Evolutionary conservation across 2,329 filamentous ascomycete species (phyloP).

Genomic region (Hymenoscyphus occultus): DNA sequence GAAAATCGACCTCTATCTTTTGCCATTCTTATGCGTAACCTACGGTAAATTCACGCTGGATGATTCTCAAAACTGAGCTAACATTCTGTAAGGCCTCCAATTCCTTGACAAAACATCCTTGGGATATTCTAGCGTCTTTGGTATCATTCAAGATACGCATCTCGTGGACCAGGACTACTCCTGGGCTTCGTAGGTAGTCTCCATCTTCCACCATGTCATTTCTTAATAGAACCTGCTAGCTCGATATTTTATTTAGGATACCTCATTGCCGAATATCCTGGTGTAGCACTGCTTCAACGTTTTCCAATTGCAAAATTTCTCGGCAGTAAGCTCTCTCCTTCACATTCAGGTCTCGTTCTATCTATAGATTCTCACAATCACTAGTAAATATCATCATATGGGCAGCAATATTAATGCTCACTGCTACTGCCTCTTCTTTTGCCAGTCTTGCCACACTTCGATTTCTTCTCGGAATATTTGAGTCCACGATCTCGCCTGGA

Average conservation of each 20-base stretch:
- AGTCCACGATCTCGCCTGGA: conserved; percentile 50
- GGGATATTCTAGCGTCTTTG: conserved; percentile 55
- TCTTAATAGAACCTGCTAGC: conserved; percentile 19
- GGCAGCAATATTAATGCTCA: conserved; percentile 44
- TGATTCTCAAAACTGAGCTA: conserved; percentile 39
- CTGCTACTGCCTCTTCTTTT: conserved; percentile 49
- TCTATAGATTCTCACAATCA: conserved; percentile 21
- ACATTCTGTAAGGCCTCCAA: conserved; percentile 50
- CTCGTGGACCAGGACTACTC: conserved; percentile 42
- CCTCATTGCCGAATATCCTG: conserved; percentile 37
- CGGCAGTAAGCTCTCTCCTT: conserved; percentile 23
- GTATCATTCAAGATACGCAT: conserved; percentile 43
- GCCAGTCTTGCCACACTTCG: conserved; percentile 47
- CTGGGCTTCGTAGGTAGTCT: conserved; percentile 35
- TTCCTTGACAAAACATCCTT: conserved; percentile 43
- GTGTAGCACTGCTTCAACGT: conserved; percentile 36
- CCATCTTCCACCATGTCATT: not conserved
- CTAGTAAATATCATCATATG: conserved; percentile 37
- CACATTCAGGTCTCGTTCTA: not conserved
- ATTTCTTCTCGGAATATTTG: conserved; percentile 48
- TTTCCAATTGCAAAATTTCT: conserved; percentile 55
- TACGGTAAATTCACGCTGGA: conserved; percentile 28
- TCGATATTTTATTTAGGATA: conserved; percentile 40
- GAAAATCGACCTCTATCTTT: conserved; percentile 28
- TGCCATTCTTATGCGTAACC: conserved; percentile 25